Evolutionary conservation across 768 basidiomycete species (phyloP).

Genomic region (Crassisporium funariophilum): DNA sequence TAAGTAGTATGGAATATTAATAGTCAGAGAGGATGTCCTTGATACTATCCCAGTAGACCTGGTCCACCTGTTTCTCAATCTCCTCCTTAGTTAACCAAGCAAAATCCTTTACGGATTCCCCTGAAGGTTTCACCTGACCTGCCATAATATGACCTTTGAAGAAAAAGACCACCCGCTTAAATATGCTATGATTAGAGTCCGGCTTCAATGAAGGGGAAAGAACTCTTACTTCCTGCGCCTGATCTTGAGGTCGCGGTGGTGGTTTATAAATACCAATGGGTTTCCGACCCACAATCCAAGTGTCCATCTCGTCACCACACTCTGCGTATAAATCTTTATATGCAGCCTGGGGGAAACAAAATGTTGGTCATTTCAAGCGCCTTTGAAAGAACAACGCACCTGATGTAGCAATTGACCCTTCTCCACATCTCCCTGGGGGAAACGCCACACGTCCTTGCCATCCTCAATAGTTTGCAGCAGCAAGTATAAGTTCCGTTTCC

Average conservation of each 20-base stretch:
- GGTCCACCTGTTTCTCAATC: conserved; percentile 68
- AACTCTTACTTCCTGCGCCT: conserved; percentile 33
- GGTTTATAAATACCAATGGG: conserved; percentile 82
- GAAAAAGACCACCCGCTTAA: conserved; percentile 80
- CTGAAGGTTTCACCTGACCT: conserved; percentile 71
- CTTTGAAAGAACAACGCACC: conserved; percentile 39
- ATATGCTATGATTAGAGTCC: not conserved
- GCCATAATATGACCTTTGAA: conserved; percentile 93
- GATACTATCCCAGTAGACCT: conserved; percentile 73
- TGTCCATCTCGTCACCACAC: conserved; percentile 85
- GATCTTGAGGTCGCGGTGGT: conserved; percentile 35
- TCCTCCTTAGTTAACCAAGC: conserved; percentile 97
- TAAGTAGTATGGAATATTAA: conserved; percentile 28
- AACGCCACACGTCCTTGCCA: conserved; percentile 69
- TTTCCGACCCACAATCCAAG: conserved; percentile 89
- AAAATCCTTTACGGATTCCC: conserved; percentile 66
- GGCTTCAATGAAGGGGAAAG: not conserved
- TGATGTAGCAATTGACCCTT: conserved; percentile 77
- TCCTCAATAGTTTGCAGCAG: conserved; percentile 57
- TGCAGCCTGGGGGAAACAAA: conserved; percentile 58
- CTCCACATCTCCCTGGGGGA: conserved; percentile 69
- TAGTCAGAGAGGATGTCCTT: conserved; percentile 82
- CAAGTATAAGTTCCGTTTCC: conserved; percentile 89
- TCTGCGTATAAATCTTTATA: conserved; percentile 66
- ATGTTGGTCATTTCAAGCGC: not conserved